Conservation (phyloP, 192 early-diverging fungal genomes). For the Geranomyces variabilis region DNA sequence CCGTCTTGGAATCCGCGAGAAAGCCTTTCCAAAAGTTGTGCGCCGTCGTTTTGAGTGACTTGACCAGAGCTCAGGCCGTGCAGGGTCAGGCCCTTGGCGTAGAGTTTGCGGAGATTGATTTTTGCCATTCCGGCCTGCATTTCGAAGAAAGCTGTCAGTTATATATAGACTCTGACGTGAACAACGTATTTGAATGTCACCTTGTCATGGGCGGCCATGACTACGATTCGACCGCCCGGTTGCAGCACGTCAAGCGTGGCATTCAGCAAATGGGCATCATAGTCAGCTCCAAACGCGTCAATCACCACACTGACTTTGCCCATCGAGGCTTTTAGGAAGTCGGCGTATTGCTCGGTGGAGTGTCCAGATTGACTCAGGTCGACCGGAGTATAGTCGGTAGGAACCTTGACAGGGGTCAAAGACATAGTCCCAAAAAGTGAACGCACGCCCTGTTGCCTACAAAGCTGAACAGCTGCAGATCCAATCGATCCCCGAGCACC, state of each 20-base stretch:
- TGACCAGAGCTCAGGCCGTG: slow-evolving; percentile 5
- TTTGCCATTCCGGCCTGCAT: too few species aligned
- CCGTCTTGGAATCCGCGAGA: neutral
- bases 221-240: slow-evolving; percentile 5
- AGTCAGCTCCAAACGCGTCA: slow-evolving; percentile 2
- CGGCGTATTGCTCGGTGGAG: slow-evolving; percentile 4
- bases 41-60: slow-evolving; percentile 5
- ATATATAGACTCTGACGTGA: too few species aligned
- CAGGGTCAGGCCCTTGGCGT: neutral
- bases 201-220: slow-evolving; percentile 10
- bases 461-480: slow-evolving; percentile 8
- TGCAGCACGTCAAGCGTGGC: slow-evolving; percentile 7
- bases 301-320: slow-evolving; percentile 3
- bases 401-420: neutral
- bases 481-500: slow-evolving; percentile 6
- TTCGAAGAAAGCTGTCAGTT: too few species aligned
- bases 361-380: neutral
- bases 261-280: slow-evolving; percentile 1
- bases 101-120: too few species aligned
- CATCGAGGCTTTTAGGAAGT: neutral
- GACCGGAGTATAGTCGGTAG: neutral
- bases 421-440: neutral
- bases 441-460: neutral
- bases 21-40: slow-evolving; percentile 6
- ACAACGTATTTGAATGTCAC: neutral